A percentile compares a stretch with the other conserved stretches of the same genome.
phyloP scores from a whole-genome alignment of 108 stramenopile genomes.

The Pseudonitzschia multiseries region DNA sequence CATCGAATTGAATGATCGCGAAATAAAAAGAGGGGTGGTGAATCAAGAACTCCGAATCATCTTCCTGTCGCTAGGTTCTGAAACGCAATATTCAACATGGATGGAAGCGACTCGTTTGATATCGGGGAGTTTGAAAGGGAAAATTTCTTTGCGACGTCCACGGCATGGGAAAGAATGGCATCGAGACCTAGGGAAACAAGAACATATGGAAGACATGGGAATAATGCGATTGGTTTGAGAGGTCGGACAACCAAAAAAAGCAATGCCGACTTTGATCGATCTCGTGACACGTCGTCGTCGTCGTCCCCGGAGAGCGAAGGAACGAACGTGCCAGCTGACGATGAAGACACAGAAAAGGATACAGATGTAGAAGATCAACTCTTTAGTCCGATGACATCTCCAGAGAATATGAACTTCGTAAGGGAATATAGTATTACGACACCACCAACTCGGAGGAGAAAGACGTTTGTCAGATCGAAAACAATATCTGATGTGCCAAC shows the following conservation, averaged over 20 bases:
- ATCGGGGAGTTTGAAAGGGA: conserved; percentile 17
- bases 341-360: conserved; percentile 2
- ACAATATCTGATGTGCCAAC: background rate
- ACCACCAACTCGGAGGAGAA: conserved; percentile 8
- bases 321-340: background rate
- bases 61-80: background rate
- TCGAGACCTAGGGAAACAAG: conserved; percentile 17
- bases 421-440: background rate
- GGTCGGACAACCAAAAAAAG: background rate
- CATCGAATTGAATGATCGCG: background rate
- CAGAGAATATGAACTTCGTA: background rate
- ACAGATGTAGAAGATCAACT: background rate
- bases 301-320: background rate
- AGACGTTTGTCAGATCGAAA: conserved; percentile 3
- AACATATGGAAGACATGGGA: conserved; percentile 17
- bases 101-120: conserved; percentile 19
- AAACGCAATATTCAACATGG: background rate
- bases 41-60: background rate
- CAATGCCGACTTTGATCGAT: background rate
- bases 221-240: background rate
- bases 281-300: background rate
- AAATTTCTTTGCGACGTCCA: background rate
- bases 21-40: background rate
- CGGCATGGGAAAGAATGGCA: conserved; percentile 29
- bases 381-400: background rate